Conservation (phyloP, 306 rosid genomes). For the Castanospermum australe region DNA sequence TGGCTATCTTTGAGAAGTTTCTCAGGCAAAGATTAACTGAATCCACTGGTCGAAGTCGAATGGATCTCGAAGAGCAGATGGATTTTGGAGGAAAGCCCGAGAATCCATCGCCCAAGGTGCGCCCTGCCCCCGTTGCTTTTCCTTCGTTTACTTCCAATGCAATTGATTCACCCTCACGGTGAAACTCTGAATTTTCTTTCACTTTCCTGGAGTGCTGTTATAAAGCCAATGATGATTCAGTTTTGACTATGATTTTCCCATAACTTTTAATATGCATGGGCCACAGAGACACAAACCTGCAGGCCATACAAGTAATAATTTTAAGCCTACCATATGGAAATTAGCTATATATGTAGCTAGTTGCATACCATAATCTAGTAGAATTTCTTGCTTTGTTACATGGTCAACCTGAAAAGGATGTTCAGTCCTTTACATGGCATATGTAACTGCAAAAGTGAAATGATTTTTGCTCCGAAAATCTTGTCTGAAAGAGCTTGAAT, state of each 20-base stretch:
- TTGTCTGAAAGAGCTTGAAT: not conserved
- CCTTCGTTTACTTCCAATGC: not conserved
- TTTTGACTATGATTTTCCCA: not conserved
- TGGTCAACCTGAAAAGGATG: not conserved
- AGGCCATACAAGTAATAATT: not conserved
- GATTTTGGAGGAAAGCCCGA: slow-evolving; percentile 37
- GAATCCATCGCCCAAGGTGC: slow-evolving; percentile 52
- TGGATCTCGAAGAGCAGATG: slow-evolving; percentile 50
- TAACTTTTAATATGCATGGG: not conserved
- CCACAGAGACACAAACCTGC: not conserved
- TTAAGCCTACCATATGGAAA: not conserved
- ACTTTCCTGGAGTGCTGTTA: not conserved
- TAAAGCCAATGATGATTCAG: not conserved
- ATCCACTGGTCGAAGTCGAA: slow-evolving; percentile 24
- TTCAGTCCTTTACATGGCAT: not conserved
- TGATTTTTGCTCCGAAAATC: not conserved
- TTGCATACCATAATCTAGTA: not conserved
- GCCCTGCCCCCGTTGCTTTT: slow-evolving; percentile 3
- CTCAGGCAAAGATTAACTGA: slow-evolving; percentile 50
- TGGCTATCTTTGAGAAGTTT: slow-evolving; percentile 76
- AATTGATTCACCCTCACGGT: not conserved
- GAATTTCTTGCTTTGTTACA: not conserved
- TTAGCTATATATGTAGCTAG: not conserved
- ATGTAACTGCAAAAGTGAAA: not conserved
- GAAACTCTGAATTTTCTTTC: not conserved